Conservation (phyloP, 768 basidiomycete species). For the Daedalea quercina region DNA sequence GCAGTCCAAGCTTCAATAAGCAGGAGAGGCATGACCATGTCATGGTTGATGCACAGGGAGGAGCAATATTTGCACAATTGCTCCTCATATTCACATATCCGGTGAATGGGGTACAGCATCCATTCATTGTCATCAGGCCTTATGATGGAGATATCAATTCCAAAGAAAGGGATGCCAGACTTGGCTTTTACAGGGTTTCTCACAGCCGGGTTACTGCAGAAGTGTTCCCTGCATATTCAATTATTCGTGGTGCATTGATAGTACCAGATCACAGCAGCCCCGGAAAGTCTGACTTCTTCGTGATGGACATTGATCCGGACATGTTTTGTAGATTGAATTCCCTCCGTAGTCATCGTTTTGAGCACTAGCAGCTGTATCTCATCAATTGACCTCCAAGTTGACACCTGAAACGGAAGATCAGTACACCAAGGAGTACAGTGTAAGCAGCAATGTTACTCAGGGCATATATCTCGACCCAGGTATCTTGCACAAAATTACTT, state of each 20-base stretch:
- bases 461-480: slow-evolving; percentile 95
- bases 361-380: neutral
- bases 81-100: neutral
- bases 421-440: slow-evolving; percentile 95
- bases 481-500: slow-evolving; percentile 96
- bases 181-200: neutral
- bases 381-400: too few relatives aligned
- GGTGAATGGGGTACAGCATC: neutral
- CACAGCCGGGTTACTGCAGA: neutral
- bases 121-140: neutral
- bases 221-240: neutral
- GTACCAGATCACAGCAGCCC: neutral
- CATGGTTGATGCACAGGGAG: neutral
- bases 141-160: neutral
- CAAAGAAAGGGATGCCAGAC: neutral
- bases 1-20: slow-evolving; percentile 4
- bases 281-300: neutral
- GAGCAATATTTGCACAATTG: neutral
- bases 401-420: slow-evolving; percentile 97
- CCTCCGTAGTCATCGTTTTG: neutral
- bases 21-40: neutral
- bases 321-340: neutral
- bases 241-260: neutral
- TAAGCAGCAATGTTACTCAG: slow-evolving; percentile 94
- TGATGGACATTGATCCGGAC: neutral